Conservation (phyloP, 257 asterid genomes). For the Sherardia arvensis region DNA sequence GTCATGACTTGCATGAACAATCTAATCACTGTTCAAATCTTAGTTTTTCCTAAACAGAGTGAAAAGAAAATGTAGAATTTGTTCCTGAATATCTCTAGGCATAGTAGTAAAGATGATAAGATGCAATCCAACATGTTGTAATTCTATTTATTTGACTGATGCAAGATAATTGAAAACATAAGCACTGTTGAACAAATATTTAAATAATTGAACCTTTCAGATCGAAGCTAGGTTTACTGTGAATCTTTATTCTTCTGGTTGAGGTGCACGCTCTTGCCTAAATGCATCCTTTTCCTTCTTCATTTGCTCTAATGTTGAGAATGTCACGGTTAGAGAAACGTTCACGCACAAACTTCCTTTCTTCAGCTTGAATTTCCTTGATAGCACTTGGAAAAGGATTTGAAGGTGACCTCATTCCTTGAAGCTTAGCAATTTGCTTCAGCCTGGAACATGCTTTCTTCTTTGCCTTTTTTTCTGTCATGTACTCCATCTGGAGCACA, state of each 20-base stretch:
- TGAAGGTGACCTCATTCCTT: conserved; percentile 42
- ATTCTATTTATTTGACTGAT: too few species aligned
- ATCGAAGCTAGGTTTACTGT: background rate
- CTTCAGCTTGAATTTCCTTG: conserved; percentile 75
- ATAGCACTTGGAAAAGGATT: conserved; percentile 66
- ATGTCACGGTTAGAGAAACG: background rate
- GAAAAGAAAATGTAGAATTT: too few species aligned
- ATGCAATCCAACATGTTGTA: too few species aligned
- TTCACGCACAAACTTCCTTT: background rate
- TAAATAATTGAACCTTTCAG: background rate
- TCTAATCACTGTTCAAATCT: too few species aligned
- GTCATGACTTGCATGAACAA: too few species aligned
- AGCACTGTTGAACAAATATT: too few species aligned
- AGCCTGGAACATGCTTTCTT: conserved; percentile 54
- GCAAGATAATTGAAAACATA: too few species aligned
- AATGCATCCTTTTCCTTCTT: background rate
- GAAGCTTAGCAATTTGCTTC: conserved; percentile 43
- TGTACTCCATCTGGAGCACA: conserved; percentile 61
- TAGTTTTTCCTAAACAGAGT: too few species aligned
- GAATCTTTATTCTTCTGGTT: background rate
- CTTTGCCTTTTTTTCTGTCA: conserved; percentile 36
- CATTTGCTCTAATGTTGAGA: background rate
- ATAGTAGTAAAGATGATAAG: too few species aligned
- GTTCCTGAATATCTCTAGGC: too few species aligned
- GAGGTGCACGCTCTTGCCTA: background rate